Evolutionary conservation across 2,329 filamentous ascomycete species (phyloP).

Genomic region (Aspergillus sp.): DNA sequence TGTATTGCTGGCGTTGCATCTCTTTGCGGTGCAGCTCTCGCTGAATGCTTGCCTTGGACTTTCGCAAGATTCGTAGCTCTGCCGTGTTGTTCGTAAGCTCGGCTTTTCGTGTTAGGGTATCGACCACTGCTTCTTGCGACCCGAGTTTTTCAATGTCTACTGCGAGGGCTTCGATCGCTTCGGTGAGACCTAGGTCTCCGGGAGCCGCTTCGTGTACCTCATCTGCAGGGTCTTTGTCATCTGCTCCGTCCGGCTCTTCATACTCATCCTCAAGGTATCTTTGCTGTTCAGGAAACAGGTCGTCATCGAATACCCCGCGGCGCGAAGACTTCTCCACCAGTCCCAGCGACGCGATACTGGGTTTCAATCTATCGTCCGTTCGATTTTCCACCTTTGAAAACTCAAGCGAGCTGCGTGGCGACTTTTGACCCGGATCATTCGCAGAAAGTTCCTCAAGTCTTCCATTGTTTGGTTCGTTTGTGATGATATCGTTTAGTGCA

Average conservation of each 20-base stretch:
- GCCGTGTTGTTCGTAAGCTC: constrained; percentile 97
- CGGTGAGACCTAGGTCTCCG: constrained; percentile 88
- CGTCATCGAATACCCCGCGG: constrained; percentile 92
- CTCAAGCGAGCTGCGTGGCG: constrained; percentile 67
- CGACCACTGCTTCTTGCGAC: constrained; percentile 87
- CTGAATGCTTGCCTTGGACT: constrained; percentile 91
- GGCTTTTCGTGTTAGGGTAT: constrained; percentile 89
- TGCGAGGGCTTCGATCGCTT: constrained; percentile 87
- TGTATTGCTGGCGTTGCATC: constrained; percentile 93
- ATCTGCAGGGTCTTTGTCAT: constrained; percentile 69
- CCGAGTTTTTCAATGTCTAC: constrained; percentile 87
- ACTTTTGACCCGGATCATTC: constrained; percentile 58
- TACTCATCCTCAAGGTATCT: constrained; percentile 85
- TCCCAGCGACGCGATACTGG: constrained; percentile 87
- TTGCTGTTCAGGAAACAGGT: constrained; percentile 84
- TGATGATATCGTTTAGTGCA: constrained; percentile 90
- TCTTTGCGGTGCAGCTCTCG: constrained; percentile 93
- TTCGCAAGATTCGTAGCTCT: constrained; percentile 86
- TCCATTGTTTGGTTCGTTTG: constrained; percentile 64
- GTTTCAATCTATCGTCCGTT: constrained; percentile 64
- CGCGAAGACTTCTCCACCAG: constrained; percentile 85
- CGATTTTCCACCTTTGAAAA: constrained; percentile 50
- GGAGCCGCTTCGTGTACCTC: constrained; percentile 93
- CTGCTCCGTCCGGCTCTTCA: constrained; percentile 68
- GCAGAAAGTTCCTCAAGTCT: constrained; percentile 49